Evolutionary conservation across 78 protist species (phyloP), one percentile per base, ranked within the genome.

Genomic region (Dictyostelium capitatum): DNA sequence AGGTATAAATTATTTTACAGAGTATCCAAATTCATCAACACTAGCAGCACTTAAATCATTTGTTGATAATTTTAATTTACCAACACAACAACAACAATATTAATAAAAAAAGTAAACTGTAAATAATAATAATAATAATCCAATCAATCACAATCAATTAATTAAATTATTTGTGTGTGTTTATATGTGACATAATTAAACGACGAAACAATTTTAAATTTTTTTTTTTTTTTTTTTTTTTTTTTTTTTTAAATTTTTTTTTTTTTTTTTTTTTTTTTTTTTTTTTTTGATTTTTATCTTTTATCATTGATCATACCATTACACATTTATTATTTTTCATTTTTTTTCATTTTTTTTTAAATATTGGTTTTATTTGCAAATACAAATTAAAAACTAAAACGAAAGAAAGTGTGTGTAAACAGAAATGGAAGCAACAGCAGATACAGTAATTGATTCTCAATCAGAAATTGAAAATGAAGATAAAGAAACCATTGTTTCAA

Each of bases 21-120:
- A 90, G 37, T 82, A 90, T 82, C 95, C 95, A 56, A 82, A 90
- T 48, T 82, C 89, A 3, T 74, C 95, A 0, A 82, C 95, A 1
- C 14, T 90, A 19, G 43, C 81, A 2, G 79, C 89, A 9, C 28
- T 90, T 8, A 82, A 82, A 74, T 15, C 50, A 46, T 65, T 83
- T 65, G 69, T 37, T 19, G 83, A 75, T 54, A 48, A 48, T 50
- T 81, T 81, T 81, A 51, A 51, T 43, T 50, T 28, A 51, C 10
- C 11, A 73, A 46, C 50, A 48, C 15, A 32, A 12, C 51, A 25
- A 30, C 41, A 6, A 28, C 74, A 65, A 65, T 37, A n/a, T n/a
- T n/a, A 8, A 67, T 25, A 3, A 14, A 32, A 32, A 30, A 4
- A n/a, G n/a, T 25, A 67, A 30, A 32, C 5, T 32, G 47, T 67